A percentile compares a stretch with the other conserved stretches of the same genome.
Conservation (phyloP, 768 basidiomycete species). For the Dacryopinax primogenitus region DNA sequence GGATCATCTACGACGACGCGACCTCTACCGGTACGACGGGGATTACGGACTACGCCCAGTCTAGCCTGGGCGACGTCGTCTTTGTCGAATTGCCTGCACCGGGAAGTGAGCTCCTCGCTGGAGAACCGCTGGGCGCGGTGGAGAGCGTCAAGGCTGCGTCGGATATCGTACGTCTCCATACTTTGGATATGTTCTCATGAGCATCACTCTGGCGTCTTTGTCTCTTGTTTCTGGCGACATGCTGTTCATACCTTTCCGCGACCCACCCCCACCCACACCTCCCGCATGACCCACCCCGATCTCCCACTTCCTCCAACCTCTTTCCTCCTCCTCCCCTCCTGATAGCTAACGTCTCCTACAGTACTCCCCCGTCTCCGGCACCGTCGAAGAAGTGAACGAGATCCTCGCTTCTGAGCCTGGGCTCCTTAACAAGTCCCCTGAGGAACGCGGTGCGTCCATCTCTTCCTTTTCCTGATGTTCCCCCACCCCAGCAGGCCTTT, state of each 20-base stretch:
- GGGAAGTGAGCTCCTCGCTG: slow-evolving; percentile 41
- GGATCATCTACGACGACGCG: slow-evolving; percentile 60
- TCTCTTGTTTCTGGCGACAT: too few species aligned
- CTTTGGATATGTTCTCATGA: background rate
- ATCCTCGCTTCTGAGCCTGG: slow-evolving; percentile 52
- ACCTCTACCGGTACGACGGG: slow-evolving; percentile 67
- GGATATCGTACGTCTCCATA: slow-evolving; percentile 53
- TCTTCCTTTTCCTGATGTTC: too few species aligned
- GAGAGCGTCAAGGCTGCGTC: slow-evolving; percentile 96
- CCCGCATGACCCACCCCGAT: background rate
- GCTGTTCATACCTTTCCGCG: too few species aligned
- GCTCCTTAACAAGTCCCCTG: slow-evolving; percentile 77
- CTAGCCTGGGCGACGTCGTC: slow-evolving; percentile 87
- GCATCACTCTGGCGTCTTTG: too few species aligned
- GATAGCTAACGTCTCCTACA: slow-evolving; percentile 23
- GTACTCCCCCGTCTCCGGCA: slow-evolving; percentile 90
- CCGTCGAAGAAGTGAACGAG: slow-evolving; percentile 66
- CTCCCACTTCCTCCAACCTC: slow-evolving; percentile 20
- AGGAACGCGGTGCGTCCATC: slow-evolving; percentile 53
- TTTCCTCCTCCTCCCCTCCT: slow-evolving; percentile 13
- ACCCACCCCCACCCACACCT: background rate
- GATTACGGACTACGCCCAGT: slow-evolving; percentile 87
- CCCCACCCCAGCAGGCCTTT: background rate
- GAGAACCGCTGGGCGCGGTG: slow-evolving; percentile 79
- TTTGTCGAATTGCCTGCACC: slow-evolving; percentile 77